Evolutionary conservation across 1,284 basidiomycete species (phyloP), one percentile per base, ranked within the genome.

Genomic region (Ganoderma resinaceum): DNA sequence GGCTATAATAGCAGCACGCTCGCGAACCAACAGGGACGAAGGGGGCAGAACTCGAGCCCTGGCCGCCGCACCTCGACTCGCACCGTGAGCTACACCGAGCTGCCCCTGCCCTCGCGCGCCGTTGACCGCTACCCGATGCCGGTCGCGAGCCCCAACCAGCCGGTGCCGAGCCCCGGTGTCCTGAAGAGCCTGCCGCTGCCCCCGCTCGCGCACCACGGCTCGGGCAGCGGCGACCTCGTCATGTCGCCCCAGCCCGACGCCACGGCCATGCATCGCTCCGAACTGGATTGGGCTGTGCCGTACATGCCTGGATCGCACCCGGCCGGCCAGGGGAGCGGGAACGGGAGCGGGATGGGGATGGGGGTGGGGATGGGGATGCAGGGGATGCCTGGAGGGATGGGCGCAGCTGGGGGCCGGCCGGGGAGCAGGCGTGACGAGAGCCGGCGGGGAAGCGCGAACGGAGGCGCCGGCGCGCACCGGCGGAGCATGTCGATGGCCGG

Each of bases 271-370:
- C 63, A 33, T 16, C 65, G 53, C 14, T 70, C 71, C 20, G 55
- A 63, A 0, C 49, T 72, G 43, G 71, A 72, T 64, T 65, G 64
- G 58, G 64, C 63, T 43, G 70, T 72, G 40, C 70, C 70, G 9
- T 60, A 46, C 40, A 31, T 63, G 16, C 52, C 62, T n/a, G 31
- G 31, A 4, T 58, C 55, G 8, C 18, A 58, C 8, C 9, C 20
- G 9, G 33, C 33, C 33, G 33, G 20, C 9, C 33, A 37, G 20
- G 37, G 20, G 18, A 46, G 18, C n/a, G 63, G 26, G 7, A 61
- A 53, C 52, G 52, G 52, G 11, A 38, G 11, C 37, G 62, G 26
- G n/a, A 57, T 2, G 9, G n/a, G 29, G 12, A 53, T 6, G 5
- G 52, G 52, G 18, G 26, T 26, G 11, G 63, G 26, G 7, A 61